Evolutionary conservation across 1,284 basidiomycete genomes (phyloP).

Genomic region (Ustilago shanxiensis): DNA sequence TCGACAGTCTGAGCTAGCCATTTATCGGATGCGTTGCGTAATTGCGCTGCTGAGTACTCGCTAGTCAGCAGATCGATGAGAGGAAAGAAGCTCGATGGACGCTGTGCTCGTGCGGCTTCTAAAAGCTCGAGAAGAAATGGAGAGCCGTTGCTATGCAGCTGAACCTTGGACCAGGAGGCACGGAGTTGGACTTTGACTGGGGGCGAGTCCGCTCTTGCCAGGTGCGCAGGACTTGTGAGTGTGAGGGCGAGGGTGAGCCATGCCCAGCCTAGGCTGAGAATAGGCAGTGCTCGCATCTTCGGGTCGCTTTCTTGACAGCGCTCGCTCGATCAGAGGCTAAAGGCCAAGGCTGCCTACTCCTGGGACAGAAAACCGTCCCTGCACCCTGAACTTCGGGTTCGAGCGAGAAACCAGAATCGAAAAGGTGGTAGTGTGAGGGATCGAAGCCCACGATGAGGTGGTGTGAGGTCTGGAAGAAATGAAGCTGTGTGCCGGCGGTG

Average conservation of each 20-base stretch:
- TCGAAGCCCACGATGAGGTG: not conserved
- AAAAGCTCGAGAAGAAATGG: constrained; percentile 80
- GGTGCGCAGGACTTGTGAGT: constrained; percentile 3
- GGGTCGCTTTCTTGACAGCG: not conserved
- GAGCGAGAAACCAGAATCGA: not conserved
- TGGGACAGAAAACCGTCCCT: not conserved
- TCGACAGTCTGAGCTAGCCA: constrained; percentile 19
- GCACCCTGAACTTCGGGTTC: not conserved
- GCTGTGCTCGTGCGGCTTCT: constrained; percentile 73
- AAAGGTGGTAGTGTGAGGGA: not conserved
- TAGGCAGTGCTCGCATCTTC: constrained; percentile 29
- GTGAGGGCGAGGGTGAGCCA: constrained; percentile 29
- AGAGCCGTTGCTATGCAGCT: constrained; percentile 24
- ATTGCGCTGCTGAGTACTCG: constrained; percentile 11
- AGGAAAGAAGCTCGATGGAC: constrained; percentile 50
- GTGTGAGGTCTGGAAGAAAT: constrained; percentile 16
- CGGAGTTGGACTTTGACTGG: constrained; percentile 82
- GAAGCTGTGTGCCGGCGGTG: constrained; percentile 11
- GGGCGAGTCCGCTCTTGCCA: constrained; percentile 70
- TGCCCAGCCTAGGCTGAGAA: constrained; percentile 27
- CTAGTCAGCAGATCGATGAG: constrained; percentile 45
- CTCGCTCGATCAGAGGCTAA: not conserved
- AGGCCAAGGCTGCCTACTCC: not conserved
- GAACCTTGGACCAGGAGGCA: constrained; percentile 81
- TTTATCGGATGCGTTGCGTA: constrained; percentile 28